A percentile compares a stretch with the other conserved stretches of the same genome.
Evolutionary conservation across 2,329 filamentous ascomycete species (phyloP).

Genomic region (Apiospora koreana): DNA sequence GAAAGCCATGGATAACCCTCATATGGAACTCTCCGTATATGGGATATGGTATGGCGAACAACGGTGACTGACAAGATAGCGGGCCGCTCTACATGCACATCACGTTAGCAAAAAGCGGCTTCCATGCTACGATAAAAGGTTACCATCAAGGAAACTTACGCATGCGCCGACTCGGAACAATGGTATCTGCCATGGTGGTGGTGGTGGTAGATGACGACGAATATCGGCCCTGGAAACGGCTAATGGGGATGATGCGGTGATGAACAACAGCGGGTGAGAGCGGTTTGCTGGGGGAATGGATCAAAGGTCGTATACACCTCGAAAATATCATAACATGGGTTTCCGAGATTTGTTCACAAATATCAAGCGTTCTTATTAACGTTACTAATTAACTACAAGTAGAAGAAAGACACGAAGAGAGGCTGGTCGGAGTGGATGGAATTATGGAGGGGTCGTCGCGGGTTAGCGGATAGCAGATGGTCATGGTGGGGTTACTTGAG

Average conservation of each 20-base stretch:
- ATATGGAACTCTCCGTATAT: neutral
- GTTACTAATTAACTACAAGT: neutral
- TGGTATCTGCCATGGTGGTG: neutral
- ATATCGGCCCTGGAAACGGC: neutral
- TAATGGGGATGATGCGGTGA: neutral
- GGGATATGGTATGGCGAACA: neutral
- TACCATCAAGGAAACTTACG: neutral
- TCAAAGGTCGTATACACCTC: neutral
- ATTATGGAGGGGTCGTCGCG: neutral
- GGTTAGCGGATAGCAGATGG: neutral
- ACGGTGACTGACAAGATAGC: constrained; percentile 8
- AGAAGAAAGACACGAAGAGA: neutral
- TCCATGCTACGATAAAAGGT: neutral
- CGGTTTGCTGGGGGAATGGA: neutral
- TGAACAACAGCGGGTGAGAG: neutral
- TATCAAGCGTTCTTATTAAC: neutral
- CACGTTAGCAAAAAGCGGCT: neutral
- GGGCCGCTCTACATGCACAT: neutral
- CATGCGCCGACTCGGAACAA: neutral
- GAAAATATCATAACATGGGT: neutral
- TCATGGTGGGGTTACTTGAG: neutral
- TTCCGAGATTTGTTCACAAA: too few species aligned
- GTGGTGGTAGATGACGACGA: neutral
- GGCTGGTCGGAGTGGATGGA: neutral
- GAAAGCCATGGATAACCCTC: neutral